These are phyloP conservation scores for Euryodendron excelsum DNA, from an alignment of 148 eudicot species.

Conservation along the genomic window DNA sequence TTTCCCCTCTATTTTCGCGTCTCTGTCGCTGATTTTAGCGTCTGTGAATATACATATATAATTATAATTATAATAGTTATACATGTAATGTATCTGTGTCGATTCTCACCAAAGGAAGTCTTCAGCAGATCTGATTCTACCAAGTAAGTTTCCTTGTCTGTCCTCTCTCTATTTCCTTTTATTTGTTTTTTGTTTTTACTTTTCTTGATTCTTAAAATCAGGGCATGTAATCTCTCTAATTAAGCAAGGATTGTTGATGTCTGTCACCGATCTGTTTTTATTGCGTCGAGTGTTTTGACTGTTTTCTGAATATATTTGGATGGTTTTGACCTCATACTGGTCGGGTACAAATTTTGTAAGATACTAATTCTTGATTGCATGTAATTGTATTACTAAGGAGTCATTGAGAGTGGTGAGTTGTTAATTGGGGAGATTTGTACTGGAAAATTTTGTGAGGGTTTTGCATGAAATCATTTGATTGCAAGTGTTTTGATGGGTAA, in stretches of 20 bases:
- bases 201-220: too few relatives aligned
- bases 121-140: constrained; percentile 12
- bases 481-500: not conserved
- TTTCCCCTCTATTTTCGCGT: not conserved
- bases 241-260: not conserved
- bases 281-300: not conserved
- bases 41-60: not conserved
- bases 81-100: not conserved
- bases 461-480: not conserved
- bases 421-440: not conserved
- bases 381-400: too few relatives aligned
- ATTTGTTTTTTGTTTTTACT: not conserved
- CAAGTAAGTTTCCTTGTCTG: not conserved
- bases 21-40: not conserved
- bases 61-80: not conserved
- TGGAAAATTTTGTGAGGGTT: not conserved
- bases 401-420: not conserved
- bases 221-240: not conserved
- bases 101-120: not conserved
- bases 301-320: not conserved
- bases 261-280: not conserved
- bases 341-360: not conserved
- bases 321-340: not conserved
- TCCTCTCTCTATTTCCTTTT: not conserved
- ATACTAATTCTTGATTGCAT: not conserved